Conservation (phyloP, 208 protist genomes). For the Naegleria gruberi region DNA sequence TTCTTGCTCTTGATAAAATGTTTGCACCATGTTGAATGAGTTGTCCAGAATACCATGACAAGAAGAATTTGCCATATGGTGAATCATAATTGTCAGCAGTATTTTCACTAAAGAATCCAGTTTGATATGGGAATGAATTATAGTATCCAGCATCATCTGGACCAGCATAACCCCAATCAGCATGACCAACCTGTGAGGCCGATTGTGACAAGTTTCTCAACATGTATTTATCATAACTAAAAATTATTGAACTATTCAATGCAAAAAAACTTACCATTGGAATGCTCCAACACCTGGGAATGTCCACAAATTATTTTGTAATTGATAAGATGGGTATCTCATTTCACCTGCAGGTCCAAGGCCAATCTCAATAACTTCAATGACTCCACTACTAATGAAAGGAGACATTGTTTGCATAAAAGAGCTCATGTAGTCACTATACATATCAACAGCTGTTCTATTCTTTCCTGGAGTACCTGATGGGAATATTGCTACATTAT, state of each 20-base stretch:
- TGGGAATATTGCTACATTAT: conserved; percentile 22
- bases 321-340: conserved; percentile 44
- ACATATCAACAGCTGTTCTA: conserved; percentile 38
- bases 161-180: conserved; percentile 26
- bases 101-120: conserved; percentile 22
- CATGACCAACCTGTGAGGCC: neutral
- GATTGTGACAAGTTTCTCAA: neutral
- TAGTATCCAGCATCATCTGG: conserved; percentile 27
- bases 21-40: conserved; percentile 34
- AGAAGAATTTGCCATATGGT: conserved; percentile 40
- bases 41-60: conserved; percentile 37
- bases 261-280: neutral
- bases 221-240: conserved; percentile 37
- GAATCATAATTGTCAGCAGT: conserved; percentile 14
- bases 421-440: conserved; percentile 32
- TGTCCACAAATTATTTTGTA: conserved; percentile 34
- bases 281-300: conserved; percentile 41
- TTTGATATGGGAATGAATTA: conserved; percentile 3
- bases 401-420: neutral
- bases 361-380: conserved; percentile 41
- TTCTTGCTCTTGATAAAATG: conserved; percentile 23
- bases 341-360: conserved; percentile 44
- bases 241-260: conserved; percentile 17
- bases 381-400: neutral
- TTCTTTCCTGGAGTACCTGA: neutral